Percentiles rank a stretch among this genome's conserved stretches.
Conservation (phyloP, 306 rosid genomes). For the Phaseolus lunatus region DNA sequence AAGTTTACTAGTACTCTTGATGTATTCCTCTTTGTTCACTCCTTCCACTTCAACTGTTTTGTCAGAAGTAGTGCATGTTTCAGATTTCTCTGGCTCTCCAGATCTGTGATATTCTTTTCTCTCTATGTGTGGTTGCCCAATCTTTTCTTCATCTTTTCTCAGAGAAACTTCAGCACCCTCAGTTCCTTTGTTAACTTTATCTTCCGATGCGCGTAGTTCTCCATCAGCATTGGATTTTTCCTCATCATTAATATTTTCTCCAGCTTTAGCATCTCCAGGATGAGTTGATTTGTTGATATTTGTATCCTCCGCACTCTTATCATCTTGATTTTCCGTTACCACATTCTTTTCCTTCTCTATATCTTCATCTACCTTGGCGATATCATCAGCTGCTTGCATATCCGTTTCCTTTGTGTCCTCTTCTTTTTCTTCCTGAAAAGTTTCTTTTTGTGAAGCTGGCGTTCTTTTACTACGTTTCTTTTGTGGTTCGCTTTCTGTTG, state of each 20-base stretch:
- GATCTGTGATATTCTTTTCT: conserved; percentile 44
- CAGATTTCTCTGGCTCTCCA: background rate
- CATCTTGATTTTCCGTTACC: conserved; percentile 59
- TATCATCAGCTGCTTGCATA: conserved; percentile 60
- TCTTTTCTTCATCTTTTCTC: conserved; percentile 54
- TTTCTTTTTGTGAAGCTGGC: conserved; percentile 62
- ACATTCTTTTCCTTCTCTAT: conserved; percentile 55
- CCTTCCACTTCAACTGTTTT: conserved; percentile 56
- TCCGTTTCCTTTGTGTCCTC: conserved; percentile 59
- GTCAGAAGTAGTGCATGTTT: conserved; percentile 41
- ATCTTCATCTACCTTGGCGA: conserved; percentile 50
- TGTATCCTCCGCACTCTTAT: conserved; percentile 51
- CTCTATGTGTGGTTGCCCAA: conserved; percentile 58
- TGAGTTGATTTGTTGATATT: conserved; percentile 52
- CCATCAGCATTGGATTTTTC: conserved; percentile 54
- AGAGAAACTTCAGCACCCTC: conserved; percentile 56
- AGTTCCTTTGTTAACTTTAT: conserved; percentile 54
- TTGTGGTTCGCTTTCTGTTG: conserved; percentile 63
- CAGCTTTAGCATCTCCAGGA: conserved; percentile 36
- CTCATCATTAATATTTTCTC: conserved; percentile 40
- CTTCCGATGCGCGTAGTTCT: conserved; percentile 46
- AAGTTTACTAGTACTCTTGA: conserved; percentile 43
- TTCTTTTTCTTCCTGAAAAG: conserved; percentile 51
- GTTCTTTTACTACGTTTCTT: conserved; percentile 75
- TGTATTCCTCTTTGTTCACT: conserved; percentile 53